phyloP scores from a whole-genome alignment of 1,284 basidiomycete genomes.

The Limonomyces culmigenus region DNA sequence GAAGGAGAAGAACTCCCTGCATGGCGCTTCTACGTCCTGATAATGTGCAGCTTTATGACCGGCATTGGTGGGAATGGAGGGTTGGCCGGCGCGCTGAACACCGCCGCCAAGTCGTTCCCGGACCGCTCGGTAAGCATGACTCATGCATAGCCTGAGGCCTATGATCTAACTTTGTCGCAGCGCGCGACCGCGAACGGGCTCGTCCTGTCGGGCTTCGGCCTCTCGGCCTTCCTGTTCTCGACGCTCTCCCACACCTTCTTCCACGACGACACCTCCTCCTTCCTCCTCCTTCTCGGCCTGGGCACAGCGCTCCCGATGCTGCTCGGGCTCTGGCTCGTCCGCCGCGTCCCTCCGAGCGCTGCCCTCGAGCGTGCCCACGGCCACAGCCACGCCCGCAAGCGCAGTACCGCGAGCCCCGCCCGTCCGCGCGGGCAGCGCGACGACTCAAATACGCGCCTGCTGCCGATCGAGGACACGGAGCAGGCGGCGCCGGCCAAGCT shows the following conservation, averaged over 20 bases:
- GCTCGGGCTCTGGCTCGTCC: conserved; percentile 45
- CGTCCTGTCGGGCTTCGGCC: conserved; percentile 70
- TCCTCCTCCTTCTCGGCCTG: conserved; percentile 50
- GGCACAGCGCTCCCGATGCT: conserved; percentile 59
- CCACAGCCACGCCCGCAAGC: conserved; percentile 4
- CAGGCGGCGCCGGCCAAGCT: conserved; percentile 9
- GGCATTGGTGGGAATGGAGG: conserved; percentile 49
- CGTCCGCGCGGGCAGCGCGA: not conserved
- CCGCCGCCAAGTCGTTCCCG: conserved; percentile 50
- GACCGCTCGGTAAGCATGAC: conserved; percentile 23
- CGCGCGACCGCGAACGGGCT: conserved; percentile 57
- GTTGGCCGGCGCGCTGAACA: conserved; percentile 35
- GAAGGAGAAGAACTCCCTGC: conserved; percentile 10
- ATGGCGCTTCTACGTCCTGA: conserved; percentile 20
- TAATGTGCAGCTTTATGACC: conserved; percentile 35
- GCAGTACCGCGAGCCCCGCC: conserved; percentile 2
- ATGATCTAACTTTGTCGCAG: conserved; percentile 14
- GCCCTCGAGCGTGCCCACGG: conserved; percentile 7
- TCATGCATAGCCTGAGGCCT: not conserved
- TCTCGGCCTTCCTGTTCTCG: conserved; percentile 72
- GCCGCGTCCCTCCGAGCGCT: conserved; percentile 32
- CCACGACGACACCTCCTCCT: conserved; percentile 53
- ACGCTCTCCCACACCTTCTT: conserved; percentile 46
- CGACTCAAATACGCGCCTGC: not conserved
- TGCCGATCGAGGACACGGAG: conserved; percentile 5